A percentile compares a stretch with the other conserved stretches of the same genome.
These are phyloP conservation scores for Phylloboletellus chloephorus DNA, from an alignment of 1,284 basidiomycete species.

Conservation along the genomic window DNA sequence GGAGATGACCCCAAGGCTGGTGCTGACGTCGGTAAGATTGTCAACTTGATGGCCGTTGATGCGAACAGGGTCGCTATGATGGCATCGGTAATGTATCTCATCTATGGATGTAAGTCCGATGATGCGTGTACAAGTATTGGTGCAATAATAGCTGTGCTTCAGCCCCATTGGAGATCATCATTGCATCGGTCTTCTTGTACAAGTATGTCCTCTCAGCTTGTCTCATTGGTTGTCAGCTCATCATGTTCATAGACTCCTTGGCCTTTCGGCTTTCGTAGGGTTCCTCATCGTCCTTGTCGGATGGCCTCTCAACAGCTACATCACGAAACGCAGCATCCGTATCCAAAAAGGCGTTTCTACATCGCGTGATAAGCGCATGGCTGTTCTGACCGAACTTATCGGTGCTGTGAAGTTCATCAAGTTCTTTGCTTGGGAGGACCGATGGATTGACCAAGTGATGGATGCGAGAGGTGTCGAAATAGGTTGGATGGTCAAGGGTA, in stretches of 20 bases:
- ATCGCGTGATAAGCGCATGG: constrained; percentile 82
- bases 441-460: constrained; percentile 61
- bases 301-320: constrained; percentile 68
- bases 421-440: constrained; percentile 79
- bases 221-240: background rate
- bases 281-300: constrained; percentile 70
- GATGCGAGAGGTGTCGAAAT: constrained; percentile 59
- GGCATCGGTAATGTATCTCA: constrained; percentile 50
- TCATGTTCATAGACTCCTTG: constrained; percentile 59
- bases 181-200: constrained; percentile 76
- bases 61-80: constrained; percentile 53
- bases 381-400: constrained; percentile 81
- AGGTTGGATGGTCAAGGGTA: constrained; percentile 66
- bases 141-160: background rate
- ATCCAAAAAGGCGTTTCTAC: constrained; percentile 72
- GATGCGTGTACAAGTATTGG: background rate
- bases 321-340: constrained; percentile 56
- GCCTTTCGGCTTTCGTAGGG: constrained; percentile 80
- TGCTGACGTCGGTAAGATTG: constrained; percentile 72
- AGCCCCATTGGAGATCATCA: constrained; percentile 76
- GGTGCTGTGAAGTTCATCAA: constrained; percentile 81
- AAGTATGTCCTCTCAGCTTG: constrained; percentile 43
- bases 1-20: constrained; percentile 58
- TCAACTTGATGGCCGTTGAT: constrained; percentile 73
- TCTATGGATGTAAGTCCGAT: constrained; percentile 51